Evolutionary conservation across 345 rosid species (phyloP).

Genomic region (Eucalyptus polyanthemos): DNA sequence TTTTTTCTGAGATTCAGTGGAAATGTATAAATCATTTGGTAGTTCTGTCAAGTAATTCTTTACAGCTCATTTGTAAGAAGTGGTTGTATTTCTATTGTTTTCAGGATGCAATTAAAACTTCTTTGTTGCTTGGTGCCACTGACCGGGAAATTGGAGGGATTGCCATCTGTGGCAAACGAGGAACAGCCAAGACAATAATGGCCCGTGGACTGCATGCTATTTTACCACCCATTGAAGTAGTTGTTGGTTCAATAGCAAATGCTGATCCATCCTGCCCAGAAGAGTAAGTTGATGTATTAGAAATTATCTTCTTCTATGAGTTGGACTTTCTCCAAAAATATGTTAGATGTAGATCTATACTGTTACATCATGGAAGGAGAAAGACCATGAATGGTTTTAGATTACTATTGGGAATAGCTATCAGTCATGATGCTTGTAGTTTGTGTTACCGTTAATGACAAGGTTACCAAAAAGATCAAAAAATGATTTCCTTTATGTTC

Average conservation of each 20-base stretch:
- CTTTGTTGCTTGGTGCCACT: slow-evolving; percentile 87
- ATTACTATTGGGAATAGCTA: not conserved
- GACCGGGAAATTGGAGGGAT: slow-evolving; percentile 94
- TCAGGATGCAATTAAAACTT: slow-evolving; percentile 92
- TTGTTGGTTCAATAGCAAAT: slow-evolving; percentile 69
- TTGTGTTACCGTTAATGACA: not conserved
- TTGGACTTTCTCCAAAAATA: not conserved
- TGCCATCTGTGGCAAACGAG: slow-evolving; percentile 83
- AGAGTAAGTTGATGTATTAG: slow-evolving; percentile 34
- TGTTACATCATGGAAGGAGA: not conserved
- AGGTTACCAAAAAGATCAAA: not conserved
- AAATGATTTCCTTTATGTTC: not conserved
- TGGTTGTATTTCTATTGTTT: not conserved
- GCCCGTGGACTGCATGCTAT: slow-evolving; percentile 89
- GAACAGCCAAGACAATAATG: slow-evolving; percentile 92
- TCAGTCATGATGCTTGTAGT: not conserved
- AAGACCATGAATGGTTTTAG: not conserved
- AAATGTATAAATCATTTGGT: not conserved
- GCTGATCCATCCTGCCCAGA: slow-evolving; percentile 79
- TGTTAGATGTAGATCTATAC: not conserved
- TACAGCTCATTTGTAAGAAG: not conserved
- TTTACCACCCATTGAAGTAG: slow-evolving; percentile 91
- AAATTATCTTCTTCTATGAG: not conserved
- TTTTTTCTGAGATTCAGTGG: not conserved
- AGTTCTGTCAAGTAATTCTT: not conserved